Base-by-base conservation (phyloP, 768 basidiomycete species). In the Dioszegia aurantiaca region DNA sequence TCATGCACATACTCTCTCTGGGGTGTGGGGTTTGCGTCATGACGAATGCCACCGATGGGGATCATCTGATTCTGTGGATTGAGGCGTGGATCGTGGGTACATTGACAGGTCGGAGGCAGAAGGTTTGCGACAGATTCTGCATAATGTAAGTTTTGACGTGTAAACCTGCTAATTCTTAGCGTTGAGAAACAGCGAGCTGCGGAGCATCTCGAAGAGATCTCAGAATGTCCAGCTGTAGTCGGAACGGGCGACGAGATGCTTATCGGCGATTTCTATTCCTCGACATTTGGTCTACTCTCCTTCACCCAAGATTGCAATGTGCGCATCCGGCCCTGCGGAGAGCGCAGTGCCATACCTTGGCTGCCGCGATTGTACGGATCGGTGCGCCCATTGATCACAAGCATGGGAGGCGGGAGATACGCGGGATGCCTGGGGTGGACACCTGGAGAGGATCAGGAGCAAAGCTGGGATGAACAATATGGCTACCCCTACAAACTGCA, bases 351-450 rank as follows among this genome's bases (percentile, higher is more conserved):
- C 26, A 27, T 37, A 12, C 52, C 52, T 21, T 53, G 52, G 52
- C 23, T 53, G 37, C 36, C 52, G 5, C 31, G 17, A 9, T 11
- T 51, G 28, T 36, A 53, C 39, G 52, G 52, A 3, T 8, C 33
- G 8, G 14, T 41, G 3, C 31, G 39, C 6, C 52, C 33, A 21
- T 5, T 40, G 9, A 26, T 53, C 36, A 53, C 52, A 9, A 27
- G 17, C 23, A 21, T 53, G 31, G 52, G 39, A 9, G 36, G 23
- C 8, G 37, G 52, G 6, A 33, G 23, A 24, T 53, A 40, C 19
- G 52, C 14, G 37, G 52, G 36, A 23, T 53, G 52, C 79, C 31
- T 72, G 67, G 4, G 17, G 44, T 45, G 44, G 44, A 45, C 44
- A 24, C 6, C 44, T 9, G 44, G 9, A 4, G 44, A 45, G 4